These are phyloP conservation scores for Phytophthora chlamydospora DNA, from an alignment of 352 stramenopile species.

Conservation along the genomic window DNA sequence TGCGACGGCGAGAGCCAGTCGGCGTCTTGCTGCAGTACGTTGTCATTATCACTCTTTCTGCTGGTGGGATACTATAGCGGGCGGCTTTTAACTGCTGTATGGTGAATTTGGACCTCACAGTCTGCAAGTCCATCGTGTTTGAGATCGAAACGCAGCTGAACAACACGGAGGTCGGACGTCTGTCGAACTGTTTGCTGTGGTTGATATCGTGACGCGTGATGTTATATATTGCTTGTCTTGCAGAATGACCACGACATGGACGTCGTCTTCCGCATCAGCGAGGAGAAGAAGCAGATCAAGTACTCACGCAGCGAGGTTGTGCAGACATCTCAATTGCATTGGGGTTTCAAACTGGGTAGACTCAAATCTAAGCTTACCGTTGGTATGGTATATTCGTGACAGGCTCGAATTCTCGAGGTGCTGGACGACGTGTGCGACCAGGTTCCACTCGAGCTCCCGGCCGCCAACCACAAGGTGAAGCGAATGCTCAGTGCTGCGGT, in stretches of 20 bases:
- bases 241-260: conserved; percentile 86
- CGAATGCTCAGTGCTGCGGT: conserved; percentile 69
- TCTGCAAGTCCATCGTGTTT: conserved; percentile 84
- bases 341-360: not conserved
- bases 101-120: conserved; percentile 24
- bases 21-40: conserved; percentile 80
- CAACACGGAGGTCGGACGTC: conserved; percentile 53
- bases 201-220: not conserved
- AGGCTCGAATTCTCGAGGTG: conserved; percentile 87
- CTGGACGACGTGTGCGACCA: conserved; percentile 73
- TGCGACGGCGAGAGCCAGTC: conserved; percentile 60
- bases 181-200: not conserved
- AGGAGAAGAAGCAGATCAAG: conserved; percentile 88
- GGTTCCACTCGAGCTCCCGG: conserved; percentile 47
- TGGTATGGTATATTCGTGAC: not conserved
- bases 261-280: conserved; percentile 85
- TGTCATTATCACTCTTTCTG: not conserved
- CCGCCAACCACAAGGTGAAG: conserved; percentile 54
- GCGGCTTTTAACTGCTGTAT: not conserved
- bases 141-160: conserved; percentile 86
- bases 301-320: conserved; percentile 80
- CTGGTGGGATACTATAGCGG: too few species aligned
- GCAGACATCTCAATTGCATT: not conserved
- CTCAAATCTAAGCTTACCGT: not conserved
- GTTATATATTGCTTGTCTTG: not conserved